Base-by-base conservation (phyloP, 345 rosid genomes). In the Noccaea bulbosa region DNA sequence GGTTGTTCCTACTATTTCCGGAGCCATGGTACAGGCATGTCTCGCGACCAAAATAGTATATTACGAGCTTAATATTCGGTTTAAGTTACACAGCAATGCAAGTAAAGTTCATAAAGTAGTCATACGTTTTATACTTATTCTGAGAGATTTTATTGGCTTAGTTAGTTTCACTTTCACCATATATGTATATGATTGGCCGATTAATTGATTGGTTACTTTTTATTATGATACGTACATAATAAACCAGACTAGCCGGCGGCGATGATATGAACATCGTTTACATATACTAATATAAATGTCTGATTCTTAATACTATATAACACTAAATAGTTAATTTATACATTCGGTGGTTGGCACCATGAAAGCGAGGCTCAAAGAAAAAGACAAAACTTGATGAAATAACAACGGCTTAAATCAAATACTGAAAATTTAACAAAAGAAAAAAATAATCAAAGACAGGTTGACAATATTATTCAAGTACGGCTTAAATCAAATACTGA, bases 351-450 rank as follows among this genome's bases (percentile, higher is more conserved):
- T 53, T 65, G 51, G 67, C 47, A 50, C 11, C 7, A 43, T 20
- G 78, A 74, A 59, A 73, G 46, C 53, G 77, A 66, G 46, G 32
- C 67, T n/a, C 58, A 41, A 30, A 47, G 71, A 71, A 65, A 63
- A 56, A 27, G 9, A 8, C 20, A 37, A 5, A 10, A 43, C 1
- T 33, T 44, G 10, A 50, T 66, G 67, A 59, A 58, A 57, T 57
- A 48, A 58, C 11, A 67, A 57, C 39, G 37, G 58, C 12, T 5
- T 11, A 20, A 4, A n/a, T 16, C n/a, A n/a, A n/a, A n/a, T n/a
- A n/a, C n/a, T n/a, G n/a, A n/a, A n/a, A n/a, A n/a, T n/a, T n/a
- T n/a, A n/a, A n/a, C n/a, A n/a, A n/a, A n/a, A n/a, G n/a, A n/a
- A n/a, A n/a, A n/a, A n/a, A n/a, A n/a, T n/a, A n/a, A n/a, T n/a